Conservation (phyloP, 1,284 basidiomycete species). For the Exobasidium cylindrosporum region DNA sequence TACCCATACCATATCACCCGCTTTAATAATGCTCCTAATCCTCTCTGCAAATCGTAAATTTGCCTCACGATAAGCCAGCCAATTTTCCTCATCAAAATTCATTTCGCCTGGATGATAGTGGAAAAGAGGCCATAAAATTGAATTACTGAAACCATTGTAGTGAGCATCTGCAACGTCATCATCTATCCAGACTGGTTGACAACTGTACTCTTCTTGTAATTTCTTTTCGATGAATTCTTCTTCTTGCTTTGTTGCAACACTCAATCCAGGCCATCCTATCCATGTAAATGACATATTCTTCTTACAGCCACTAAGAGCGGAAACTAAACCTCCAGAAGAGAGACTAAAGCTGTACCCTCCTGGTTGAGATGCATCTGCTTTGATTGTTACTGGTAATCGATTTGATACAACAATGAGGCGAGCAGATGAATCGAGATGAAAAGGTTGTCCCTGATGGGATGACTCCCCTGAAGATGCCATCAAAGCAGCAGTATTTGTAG, state of each 20-base stretch:
- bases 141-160: slow-evolving; percentile 98
- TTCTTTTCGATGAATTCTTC: slow-evolving; percentile 58
- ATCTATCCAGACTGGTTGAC: slow-evolving; percentile 93
- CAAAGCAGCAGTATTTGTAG: neutral
- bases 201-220: slow-evolving; percentile 89
- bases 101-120: slow-evolving; percentile 81
- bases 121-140: slow-evolving; percentile 98
- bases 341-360: slow-evolving; percentile 51
- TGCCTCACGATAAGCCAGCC: slow-evolving; percentile 95
- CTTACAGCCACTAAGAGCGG: slow-evolving; percentile 51
- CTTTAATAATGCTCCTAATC: slow-evolving; percentile 74
- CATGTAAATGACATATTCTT: slow-evolving; percentile 53
- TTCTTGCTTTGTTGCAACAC: slow-evolving; percentile 35
- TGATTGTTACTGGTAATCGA: slow-evolving; percentile 68
- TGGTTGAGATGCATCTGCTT: slow-evolving; percentile 41
- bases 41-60: slow-evolving; percentile 91
- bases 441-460: neutral
- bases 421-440: slow-evolving; percentile 12
- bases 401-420: slow-evolving; percentile 93
- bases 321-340: slow-evolving; percentile 53
- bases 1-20: slow-evolving; percentile 87
- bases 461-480: neutral
- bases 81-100: slow-evolving; percentile 98
- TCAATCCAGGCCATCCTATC: slow-evolving; percentile 55
- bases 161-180: slow-evolving; percentile 96